Base-by-base conservation (phyloP, 1,139 yeast genomes). In the Tardiomyces blankii region DNA sequence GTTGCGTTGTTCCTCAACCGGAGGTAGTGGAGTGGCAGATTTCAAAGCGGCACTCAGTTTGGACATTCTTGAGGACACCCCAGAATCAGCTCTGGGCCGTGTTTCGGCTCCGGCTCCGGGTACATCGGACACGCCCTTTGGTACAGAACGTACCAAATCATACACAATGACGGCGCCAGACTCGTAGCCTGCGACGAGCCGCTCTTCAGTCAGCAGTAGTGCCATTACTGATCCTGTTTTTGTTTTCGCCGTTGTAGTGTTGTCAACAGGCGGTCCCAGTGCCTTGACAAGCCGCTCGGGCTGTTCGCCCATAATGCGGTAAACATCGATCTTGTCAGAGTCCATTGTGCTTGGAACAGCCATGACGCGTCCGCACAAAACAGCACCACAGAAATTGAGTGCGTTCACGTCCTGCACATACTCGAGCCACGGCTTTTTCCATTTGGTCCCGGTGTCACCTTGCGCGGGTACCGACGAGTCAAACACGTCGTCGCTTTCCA, bases 151-250 rank as follows among this genome's bases (percentile, higher is more conserved):
- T 21, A 21, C 25, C 35, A 30, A 11, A 30, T 54, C 55, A 46
- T 47, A 66, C 2, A 53, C 50, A 1, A 56, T 59, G 2, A 67
- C 57, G 44, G 61, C 61, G 13, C 72, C 72, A 12, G 67, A 61
- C 48, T 68, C 72, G 46, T 64, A 68, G 32, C 70, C 72, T 1
- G 64, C 66, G 2, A 62, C 54, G 28, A 65, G 54, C 25, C 46
- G 42, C 18, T 47, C 43, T 35, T 7, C 39, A 9, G 48, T 43
- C 18, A 63, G 50, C 3, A 49, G 46, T 13, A 68, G 48, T 1
- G 66, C 60, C 72, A 68, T 68, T 7, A 65, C 65, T n/a, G 64
- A 64, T 2, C 70, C 71, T 1, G 59, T 51, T 25, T 56, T 55
- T 8, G 41, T 40, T 1, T 42, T 45, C 38, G 23, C 54, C 14